Conservation (phyloP, 2,329 filamentous ascomycete genomes). For the Aspergillus pseudoglaucus region DNA sequence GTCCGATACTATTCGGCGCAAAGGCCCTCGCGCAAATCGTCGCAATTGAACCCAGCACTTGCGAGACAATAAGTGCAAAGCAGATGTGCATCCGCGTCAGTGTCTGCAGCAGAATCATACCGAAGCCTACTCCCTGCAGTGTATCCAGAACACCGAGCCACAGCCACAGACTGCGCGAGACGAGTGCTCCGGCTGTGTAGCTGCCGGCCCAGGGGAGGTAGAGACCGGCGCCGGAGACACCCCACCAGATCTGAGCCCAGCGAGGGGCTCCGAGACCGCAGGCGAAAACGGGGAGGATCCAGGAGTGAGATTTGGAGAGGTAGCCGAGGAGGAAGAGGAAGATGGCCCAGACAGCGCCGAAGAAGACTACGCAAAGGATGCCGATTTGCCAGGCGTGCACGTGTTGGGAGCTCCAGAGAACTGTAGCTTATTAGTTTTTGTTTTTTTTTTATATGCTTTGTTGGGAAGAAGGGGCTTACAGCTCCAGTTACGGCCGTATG, state of each 20-base stretch:
- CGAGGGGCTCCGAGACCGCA: constrained; percentile 59
- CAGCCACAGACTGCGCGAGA: constrained; percentile 56
- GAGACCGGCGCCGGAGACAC: constrained; percentile 52
- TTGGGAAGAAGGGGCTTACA: constrained; percentile 37
- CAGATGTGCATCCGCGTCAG: constrained; percentile 59
- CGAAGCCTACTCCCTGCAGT: constrained; percentile 60
- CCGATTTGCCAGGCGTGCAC: constrained; percentile 52
- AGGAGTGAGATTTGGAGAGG: constrained; percentile 56
- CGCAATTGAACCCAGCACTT: constrained; percentile 55
- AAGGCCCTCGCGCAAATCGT: constrained; percentile 57
- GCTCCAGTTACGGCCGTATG: constrained; percentile 61
- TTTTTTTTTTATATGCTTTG: not conserved
- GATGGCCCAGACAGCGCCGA: constrained; percentile 51
- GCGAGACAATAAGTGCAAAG: constrained; percentile 54
- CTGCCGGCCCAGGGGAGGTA: constrained; percentile 59
- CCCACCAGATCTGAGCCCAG: constrained; percentile 65
- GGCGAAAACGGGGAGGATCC: constrained; percentile 62
- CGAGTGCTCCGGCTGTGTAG: constrained; percentile 48
- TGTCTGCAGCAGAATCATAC: constrained; percentile 62
- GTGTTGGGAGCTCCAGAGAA: constrained; percentile 54
- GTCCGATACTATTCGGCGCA: constrained; percentile 56
- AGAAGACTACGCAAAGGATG: constrained; percentile 44
- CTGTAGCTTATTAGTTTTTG: constrained; percentile 10
- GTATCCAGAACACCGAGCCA: constrained; percentile 62
- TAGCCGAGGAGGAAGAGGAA: constrained; percentile 43